Evolutionary conservation across 2,329 filamentous ascomycete genomes (phyloP), one percentile per base, ranked within the genome.

Genomic region (Colletotrichum liriopes): DNA sequence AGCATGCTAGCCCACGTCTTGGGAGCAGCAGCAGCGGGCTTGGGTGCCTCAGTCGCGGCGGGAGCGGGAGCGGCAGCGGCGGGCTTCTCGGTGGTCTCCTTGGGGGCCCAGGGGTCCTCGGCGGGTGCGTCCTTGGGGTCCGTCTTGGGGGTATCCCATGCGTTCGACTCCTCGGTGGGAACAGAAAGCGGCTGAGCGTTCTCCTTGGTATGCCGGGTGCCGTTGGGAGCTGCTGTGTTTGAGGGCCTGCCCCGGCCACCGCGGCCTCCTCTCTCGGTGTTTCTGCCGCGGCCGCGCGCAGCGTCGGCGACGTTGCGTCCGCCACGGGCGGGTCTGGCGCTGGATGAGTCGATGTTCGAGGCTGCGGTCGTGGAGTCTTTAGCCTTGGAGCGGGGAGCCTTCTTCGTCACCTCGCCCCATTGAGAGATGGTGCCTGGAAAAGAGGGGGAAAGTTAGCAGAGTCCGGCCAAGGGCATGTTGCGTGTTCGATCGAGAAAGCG

Each of bases 371-470:
- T 83, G 71, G 87, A 80, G 66, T 93, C 90, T 83, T 93, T 93
- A 74, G 87, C 86, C 88, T 95, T 96, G 76, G 92, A 88, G 82
- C 92, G 91, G 78, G 91, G 86, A 77, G 93, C 90, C 86, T 95
- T 95, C 86, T 93, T 93, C 79, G 90, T 89, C 87, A 96, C 93
- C 82, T 96, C 93, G 77, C 92, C 92, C 90, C 94, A 96, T 86
- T 95, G 93, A 75, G 93, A 92, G 78, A 95, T 92, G 76, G 90
- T 89, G 79, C 94, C 94, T 95, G 79, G 39, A 71, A 60, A 71
- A 58, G 52, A 73, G 45, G 43, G 66, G 18, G 20, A 55, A 51
- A 64, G 74, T 84, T 76, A 84, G 79, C 73, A 71, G 59, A 43
- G 71, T 60, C 20, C 14, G 20, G 37, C 16, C 16, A 39, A 45